Evolutionary conservation across 2,329 filamentous ascomycete species (phyloP).

Genomic region (Penicillium sp.): DNA sequence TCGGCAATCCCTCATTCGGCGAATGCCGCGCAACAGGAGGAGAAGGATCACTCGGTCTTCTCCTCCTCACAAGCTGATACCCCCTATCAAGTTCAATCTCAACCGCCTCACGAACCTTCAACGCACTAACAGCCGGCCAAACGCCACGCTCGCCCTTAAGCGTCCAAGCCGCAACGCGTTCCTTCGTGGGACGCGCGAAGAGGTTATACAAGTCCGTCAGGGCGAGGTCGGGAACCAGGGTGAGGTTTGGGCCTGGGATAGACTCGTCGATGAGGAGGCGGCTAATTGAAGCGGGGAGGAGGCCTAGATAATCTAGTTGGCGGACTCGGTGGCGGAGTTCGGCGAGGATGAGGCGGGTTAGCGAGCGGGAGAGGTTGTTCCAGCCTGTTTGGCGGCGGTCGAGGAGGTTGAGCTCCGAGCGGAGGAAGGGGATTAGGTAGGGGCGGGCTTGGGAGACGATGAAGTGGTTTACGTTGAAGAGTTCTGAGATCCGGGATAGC

Average conservation of each 20-base stretch:
- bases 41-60: slow-evolving; percentile 35
- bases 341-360: slow-evolving; percentile 70
- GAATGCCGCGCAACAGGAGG: slow-evolving; percentile 21
- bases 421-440: slow-evolving; percentile 83
- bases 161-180: slow-evolving; percentile 83
- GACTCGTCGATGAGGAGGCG: slow-evolving; percentile 82
- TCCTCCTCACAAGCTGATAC: slow-evolving; percentile 74
- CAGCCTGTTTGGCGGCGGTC: slow-evolving; percentile 62
- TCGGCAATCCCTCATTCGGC: slow-evolving; percentile 35
- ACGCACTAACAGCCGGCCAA: slow-evolving; percentile 83
- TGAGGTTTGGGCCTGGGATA: slow-evolving; percentile 76
- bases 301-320: slow-evolving; percentile 76
- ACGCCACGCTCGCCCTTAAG: slow-evolving; percentile 81
- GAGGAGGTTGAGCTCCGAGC: slow-evolving; percentile 78
- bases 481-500: slow-evolving; percentile 73
- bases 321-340: slow-evolving; percentile 80
- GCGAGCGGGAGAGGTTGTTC: slow-evolving; percentile 60
- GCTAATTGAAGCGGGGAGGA: slow-evolving; percentile 71
- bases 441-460: slow-evolving; percentile 91
- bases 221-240: slow-evolving; percentile 78
- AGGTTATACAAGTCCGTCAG: slow-evolving; percentile 74
- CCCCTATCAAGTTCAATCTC: slow-evolving; percentile 86
- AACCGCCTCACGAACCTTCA: slow-evolving; percentile 80
- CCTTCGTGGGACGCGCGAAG: slow-evolving; percentile 79
- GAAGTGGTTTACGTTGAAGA: slow-evolving; percentile 95